phyloP scores from a whole-genome alignment of 73 alveolate genomes.

The Paramecium pentaurelia region DNA sequence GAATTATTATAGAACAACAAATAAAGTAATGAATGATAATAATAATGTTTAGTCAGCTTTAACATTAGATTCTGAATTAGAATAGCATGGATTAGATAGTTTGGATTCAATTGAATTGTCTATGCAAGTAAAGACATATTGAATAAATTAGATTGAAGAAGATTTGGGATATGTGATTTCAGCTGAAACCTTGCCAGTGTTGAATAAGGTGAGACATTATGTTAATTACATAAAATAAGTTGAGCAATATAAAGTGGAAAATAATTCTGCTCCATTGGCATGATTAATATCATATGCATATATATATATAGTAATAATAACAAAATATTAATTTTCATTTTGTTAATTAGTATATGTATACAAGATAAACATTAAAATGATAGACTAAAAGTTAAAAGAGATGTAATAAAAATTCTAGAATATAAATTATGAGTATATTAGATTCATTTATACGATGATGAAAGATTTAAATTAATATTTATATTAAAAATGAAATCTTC shows the following conservation, averaged over 20 bases:
- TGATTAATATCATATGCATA: conserved; percentile 28
- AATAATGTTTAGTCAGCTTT: conserved; percentile 60
- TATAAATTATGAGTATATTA: background rate
- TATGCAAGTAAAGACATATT: conserved; percentile 57
- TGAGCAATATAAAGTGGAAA: conserved; percentile 73
- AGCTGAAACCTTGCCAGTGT: conserved; percentile 80
- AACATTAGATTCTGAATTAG: conserved; percentile 62
- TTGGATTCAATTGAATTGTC: conserved; percentile 77
- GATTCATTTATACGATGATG: background rate
- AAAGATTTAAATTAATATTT: background rate
- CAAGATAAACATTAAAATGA: background rate
- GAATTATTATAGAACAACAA: conserved; percentile 81
- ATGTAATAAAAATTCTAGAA: background rate
- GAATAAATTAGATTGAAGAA: conserved; percentile 63
- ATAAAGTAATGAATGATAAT: conserved; percentile 19
- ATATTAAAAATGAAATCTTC: background rate
- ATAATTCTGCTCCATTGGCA: conserved; percentile 47
- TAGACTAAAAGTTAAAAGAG: background rate
- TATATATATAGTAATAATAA: background rate
- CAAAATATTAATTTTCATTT: background rate
- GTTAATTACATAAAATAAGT: conserved; percentile 75
- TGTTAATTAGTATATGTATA: background rate
- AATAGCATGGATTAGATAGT: conserved; percentile 81
- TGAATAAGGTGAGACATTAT: conserved; percentile 80
- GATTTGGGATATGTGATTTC: conserved; percentile 81